Base-by-base conservation (phyloP, 441 rosid genomes). In the Pelargonium citronellum region DNA sequence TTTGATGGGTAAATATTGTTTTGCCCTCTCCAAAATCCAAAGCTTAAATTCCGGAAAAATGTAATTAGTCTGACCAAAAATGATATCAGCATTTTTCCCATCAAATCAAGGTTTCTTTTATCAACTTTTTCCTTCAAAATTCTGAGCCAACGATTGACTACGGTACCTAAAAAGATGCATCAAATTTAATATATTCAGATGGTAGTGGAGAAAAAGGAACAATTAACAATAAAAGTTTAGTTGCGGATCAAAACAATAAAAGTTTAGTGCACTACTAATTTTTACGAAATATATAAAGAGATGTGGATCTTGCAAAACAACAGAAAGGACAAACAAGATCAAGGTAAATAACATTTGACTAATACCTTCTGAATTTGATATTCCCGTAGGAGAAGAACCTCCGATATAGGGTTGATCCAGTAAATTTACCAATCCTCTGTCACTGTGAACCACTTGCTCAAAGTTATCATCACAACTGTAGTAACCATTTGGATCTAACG, bases 401-500 rank as follows among this genome's bases (percentile, higher is more conserved):
- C 44, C 63, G 15, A n/a, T 75, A 19, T 51, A 69, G 71, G 75
- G 77, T 55, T 75, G 81, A 39, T 73, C 74, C 4, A 37, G 77
- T 76, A 86, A 79, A 78, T 67, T 69, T 68, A 46, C 71, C 5
- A 71, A 67, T 65, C 74, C 74, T 24, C 62, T 80, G 69, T 75
- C 79, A 71, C 64, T 73, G 74, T 76, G 71, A 39, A 73, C 60
- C 68, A 74, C 75, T 76, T 80, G 80, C 75, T 85, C 84, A 72
- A 85, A 81, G 77, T 73, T 81, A 49, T 91, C 96, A 68, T 86
- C 84, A 69, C 97, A 95, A 76, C 90, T 87, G 82, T 86, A 87
- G 82, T 86, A 89, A 43, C 83, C 79, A 71, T 77, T 87, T 61
- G 87, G 80, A 75, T 95, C 93, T 1, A 85, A 82, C 73, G 73